A percentile compares a stretch with the other conserved stretches of the same genome.
Conservation (phyloP, 495 filamentous ascomycete genomes). For the Aspergillus saccharolyticus region DNA sequence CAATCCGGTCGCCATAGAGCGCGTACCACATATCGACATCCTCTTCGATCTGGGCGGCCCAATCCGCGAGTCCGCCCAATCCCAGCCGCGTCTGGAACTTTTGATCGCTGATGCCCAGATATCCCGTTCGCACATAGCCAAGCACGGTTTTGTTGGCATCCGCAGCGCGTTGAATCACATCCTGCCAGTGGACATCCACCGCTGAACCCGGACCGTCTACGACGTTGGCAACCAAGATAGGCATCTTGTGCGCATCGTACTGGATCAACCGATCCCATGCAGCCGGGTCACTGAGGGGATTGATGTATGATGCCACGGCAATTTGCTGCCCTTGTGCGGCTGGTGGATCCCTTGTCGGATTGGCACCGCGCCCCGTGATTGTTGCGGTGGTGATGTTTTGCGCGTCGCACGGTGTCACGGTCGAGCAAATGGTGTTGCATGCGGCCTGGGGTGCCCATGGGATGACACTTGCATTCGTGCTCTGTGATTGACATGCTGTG, state of each 20-base stretch:
- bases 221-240: constrained; percentile 18
- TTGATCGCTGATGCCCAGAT: constrained; percentile 18
- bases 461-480: no score
- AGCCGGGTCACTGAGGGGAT: constrained; percentile 15
- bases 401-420: no score
- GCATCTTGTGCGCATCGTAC: constrained; percentile 11
- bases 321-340: constrained; percentile 11
- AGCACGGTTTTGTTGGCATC: constrained; percentile 14
- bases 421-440: no score
- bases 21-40: constrained; percentile 22
- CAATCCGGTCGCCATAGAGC: constrained; percentile 14
- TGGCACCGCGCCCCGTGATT: no score
- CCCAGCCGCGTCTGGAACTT: constrained; percentile 19
- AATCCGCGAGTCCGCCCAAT: constrained; percentile 13
- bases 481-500: no score
- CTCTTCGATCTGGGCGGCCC: constrained; percentile 18
- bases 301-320: constrained; percentile 21
- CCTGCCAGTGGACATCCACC: constrained; percentile 12
- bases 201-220: constrained; percentile 17
- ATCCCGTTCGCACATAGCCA: constrained; percentile 23
- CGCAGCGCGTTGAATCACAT: constrained; percentile 14
- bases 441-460: no score
- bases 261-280: constrained; percentile 17
- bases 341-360: neutral
- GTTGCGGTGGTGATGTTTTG: no score